Evolutionary conservation across 345 rosid genomes (phyloP).

Genomic region (Brassica cretica): DNA sequence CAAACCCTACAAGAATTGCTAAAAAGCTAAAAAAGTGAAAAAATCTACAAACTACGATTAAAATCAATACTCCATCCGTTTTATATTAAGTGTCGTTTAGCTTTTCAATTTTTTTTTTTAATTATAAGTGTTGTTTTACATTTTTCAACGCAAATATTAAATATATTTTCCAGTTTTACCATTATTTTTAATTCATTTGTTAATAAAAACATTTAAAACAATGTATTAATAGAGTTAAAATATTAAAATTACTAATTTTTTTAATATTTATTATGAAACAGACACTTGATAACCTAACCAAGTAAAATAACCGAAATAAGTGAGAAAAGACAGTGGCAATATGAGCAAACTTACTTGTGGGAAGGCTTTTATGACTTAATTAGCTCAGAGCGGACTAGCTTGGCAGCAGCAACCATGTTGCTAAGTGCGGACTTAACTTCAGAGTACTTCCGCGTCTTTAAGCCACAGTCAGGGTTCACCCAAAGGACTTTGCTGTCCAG

Average conservation of each 20-base stretch:
- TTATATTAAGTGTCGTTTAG: no score
- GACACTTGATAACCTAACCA: conserved; percentile 4
- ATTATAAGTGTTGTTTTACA: no score
- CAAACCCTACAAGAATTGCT: background rate
- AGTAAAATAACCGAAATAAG: background rate
- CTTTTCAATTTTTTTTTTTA: no score
- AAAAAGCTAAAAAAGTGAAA: background rate
- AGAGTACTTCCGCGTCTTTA: conserved; percentile 58
- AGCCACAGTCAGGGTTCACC: conserved; percentile 73
- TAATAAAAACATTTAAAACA: no score
- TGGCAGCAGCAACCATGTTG: conserved; percentile 65
- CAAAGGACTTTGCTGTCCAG: conserved; percentile 61
- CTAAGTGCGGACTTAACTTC: conserved; percentile 62
- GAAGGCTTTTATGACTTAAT: conserved; percentile 22
- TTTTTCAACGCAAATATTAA: no score
- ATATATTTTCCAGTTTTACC: no score
- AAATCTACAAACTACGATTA: background rate
- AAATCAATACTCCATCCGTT: no score
- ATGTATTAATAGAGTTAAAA: no score
- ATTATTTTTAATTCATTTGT: no score
- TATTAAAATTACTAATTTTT: no score
- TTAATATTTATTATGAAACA: background rate
- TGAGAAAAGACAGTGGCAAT: background rate
- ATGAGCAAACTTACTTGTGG: conserved; percentile 29
- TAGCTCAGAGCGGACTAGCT: conserved; percentile 54